Percentiles rank a stretch among this genome's conserved stretches.
Conservation (phyloP, 176 grass and related monocot species). For the Raddia guianensis region DNA sequence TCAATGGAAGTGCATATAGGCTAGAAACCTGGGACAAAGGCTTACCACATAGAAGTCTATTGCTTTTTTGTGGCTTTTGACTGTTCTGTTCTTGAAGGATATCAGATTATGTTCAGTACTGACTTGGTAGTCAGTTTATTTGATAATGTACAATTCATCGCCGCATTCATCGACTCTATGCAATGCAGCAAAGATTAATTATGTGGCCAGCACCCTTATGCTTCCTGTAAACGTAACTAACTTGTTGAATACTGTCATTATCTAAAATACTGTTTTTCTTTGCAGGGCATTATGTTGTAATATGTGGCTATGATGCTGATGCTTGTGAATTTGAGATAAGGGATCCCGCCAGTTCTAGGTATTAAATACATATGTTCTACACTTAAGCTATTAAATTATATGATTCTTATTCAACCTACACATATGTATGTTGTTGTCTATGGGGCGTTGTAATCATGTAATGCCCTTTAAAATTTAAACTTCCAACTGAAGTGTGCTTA, state of each 20-base stretch:
- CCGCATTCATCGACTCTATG: not conserved
- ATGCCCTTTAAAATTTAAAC: too few relatives aligned
- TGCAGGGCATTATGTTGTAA: conserved; percentile 91
- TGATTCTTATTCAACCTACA: not conserved
- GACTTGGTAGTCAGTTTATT: not conserved
- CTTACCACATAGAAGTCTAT: not conserved
- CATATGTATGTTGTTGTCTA: not conserved
- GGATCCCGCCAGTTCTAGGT: conserved; percentile 96
- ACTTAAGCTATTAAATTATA: not conserved
- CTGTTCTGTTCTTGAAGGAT: not conserved
- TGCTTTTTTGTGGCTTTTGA: not conserved
- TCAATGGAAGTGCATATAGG: not conserved
- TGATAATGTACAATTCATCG: not conserved
- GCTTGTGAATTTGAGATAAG: conserved; percentile 95
- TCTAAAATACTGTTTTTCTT: not conserved
- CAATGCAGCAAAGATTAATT: not conserved
- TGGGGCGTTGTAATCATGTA: too few relatives aligned
- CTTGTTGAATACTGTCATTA: not conserved
- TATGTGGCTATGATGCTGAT: conserved; percentile 93
- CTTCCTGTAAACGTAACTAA: conserved; percentile 28
- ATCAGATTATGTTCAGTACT: not conserved
- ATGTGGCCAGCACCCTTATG: not conserved
- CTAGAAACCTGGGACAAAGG: not conserved
- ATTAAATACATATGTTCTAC: conserved; percentile 1
- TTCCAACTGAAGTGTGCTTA: too few relatives aligned